Base-by-base conservation (phyloP, 2,329 filamentous ascomycete genomes). In the Harringtonia aguacate region DNA sequence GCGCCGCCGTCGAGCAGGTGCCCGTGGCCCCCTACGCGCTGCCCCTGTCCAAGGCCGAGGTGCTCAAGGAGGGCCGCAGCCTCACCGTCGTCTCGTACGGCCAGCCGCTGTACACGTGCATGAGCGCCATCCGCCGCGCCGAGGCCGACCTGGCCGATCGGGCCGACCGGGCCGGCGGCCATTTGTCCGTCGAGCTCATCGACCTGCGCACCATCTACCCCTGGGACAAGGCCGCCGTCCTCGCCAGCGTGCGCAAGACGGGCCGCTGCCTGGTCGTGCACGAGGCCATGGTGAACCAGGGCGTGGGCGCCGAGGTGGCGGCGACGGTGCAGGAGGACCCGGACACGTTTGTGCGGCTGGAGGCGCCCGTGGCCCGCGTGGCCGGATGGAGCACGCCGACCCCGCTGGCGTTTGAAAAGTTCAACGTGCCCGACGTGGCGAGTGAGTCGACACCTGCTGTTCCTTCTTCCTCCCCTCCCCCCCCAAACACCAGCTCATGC, bases 361-460 rank as follows among this genome's bases (percentile, higher is more conserved):
- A 95, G 57, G 88, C 89, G 6, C 89, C 89, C 0, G 85, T 95
- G 8, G 77, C 81, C 51, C 75, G 89, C 40, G 81, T 95, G 6
- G 85, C 86, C 4, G 88, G 89, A n/a, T 94, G 86, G 85, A 86
- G 82, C 58, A 88, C 85, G 42, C 89, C 90, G 59, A 81, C 80
- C 28, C 84, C 86, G 1, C 62, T 95, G 56, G 61, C 82, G 30
- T 95, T 78, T 62, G 89, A 95, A 62, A 78, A 73, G 57, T 86
- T 86, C 51, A 81, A 88, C 58, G 69, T 94, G 44, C 89, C 89
- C 0, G 89, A 95, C 63, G 82, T 94, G 55, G 77, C 85, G 14
- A 80, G 88, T 94, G 67, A 79, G 86, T 83, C n/a, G 14, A 9
- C 9, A 12, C 17, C 15, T 27, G 8, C 15, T 28, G 13, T 38